A percentile compares a stretch with the other conserved stretches of the same genome.
Evolutionary conservation across 306 rosid species (phyloP).

Genomic region (Quercus engelmannii): DNA sequence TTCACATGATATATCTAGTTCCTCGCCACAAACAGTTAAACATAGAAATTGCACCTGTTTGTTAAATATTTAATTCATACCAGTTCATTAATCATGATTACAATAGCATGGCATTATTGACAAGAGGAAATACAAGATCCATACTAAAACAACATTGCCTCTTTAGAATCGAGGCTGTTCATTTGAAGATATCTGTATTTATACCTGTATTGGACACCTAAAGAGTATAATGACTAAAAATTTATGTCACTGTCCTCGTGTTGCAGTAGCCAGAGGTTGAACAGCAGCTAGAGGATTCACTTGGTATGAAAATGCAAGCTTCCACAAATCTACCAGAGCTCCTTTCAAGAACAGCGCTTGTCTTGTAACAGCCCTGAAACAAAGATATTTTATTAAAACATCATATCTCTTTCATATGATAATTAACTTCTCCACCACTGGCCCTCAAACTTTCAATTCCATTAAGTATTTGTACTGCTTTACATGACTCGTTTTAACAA

Average conservation of each 20-base stretch:
- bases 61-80: background rate
- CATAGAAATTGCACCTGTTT: background rate
- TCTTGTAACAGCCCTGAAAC: constrained; percentile 46
- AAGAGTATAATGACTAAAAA: constrained; percentile 18
- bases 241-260: constrained; percentile 33
- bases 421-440: too few species aligned
- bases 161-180: background rate
- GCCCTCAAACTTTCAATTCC: too few species aligned
- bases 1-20: background rate
- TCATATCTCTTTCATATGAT: too few species aligned
- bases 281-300: constrained; percentile 86
- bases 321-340: constrained; percentile 72
- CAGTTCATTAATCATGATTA: background rate
- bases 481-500: too few species aligned
- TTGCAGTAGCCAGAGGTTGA: constrained; percentile 48
- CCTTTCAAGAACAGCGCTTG: constrained; percentile 42
- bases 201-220: constrained; percentile 4
- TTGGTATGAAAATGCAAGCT: constrained; percentile 88
- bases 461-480: too few species aligned
- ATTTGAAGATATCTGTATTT: background rate
- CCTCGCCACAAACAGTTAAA: background rate
- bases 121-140: constrained; percentile 1
- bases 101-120: background rate
- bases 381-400: background rate
- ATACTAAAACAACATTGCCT: background rate